Evolutionary conservation across 1,139 yeast genomes (phyloP).

Genomic region (Saccharomyces hybrid): DNA sequence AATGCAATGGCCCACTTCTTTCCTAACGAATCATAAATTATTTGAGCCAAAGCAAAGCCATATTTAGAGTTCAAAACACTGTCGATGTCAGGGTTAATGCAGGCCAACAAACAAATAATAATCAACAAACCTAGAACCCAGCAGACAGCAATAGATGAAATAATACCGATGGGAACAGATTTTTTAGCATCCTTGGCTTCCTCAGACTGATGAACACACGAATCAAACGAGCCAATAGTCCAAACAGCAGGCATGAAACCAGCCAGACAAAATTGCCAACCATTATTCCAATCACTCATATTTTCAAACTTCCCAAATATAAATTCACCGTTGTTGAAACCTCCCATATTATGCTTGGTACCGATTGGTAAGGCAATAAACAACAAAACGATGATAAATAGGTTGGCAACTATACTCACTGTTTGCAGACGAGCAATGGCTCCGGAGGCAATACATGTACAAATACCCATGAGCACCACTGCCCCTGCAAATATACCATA

Average conservation of each 20-base stretch:
- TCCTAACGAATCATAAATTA: slow-evolving; percentile 58
- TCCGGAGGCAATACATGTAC: slow-evolving; percentile 46
- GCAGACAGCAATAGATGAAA: slow-evolving; percentile 49
- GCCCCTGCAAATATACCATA: slow-evolving; percentile 53
- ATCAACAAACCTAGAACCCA: slow-evolving; percentile 56
- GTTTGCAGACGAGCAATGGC: slow-evolving; percentile 54
- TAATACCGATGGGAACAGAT: slow-evolving; percentile 63
- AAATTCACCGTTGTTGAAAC: slow-evolving; percentile 37
- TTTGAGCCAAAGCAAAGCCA: slow-evolving; percentile 59
- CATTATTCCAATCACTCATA: slow-evolving; percentile 50
- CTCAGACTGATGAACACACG: slow-evolving; percentile 67
- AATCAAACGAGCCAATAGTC: slow-evolving; percentile 64
- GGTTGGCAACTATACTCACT: slow-evolving; percentile 49
- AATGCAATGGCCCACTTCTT: slow-evolving; percentile 63
- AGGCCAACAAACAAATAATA: slow-evolving; percentile 47
- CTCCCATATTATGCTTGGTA: slow-evolving; percentile 32
- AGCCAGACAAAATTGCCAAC: slow-evolving; percentile 49
- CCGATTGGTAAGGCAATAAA: slow-evolving; percentile 61
- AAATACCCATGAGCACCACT: slow-evolving; percentile 38
- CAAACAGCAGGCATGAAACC: slow-evolving; percentile 55
- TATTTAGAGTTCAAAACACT: slow-evolving; percentile 39
- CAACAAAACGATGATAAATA: slow-evolving; percentile 49
- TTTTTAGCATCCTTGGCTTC: slow-evolving; percentile 60
- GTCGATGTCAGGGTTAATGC: slow-evolving; percentile 46
- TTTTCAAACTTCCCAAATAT: slow-evolving; percentile 55